phyloP scores from a whole-genome alignment of 352 stramenopile genomes.

The Phytophthora meadii region DNA sequence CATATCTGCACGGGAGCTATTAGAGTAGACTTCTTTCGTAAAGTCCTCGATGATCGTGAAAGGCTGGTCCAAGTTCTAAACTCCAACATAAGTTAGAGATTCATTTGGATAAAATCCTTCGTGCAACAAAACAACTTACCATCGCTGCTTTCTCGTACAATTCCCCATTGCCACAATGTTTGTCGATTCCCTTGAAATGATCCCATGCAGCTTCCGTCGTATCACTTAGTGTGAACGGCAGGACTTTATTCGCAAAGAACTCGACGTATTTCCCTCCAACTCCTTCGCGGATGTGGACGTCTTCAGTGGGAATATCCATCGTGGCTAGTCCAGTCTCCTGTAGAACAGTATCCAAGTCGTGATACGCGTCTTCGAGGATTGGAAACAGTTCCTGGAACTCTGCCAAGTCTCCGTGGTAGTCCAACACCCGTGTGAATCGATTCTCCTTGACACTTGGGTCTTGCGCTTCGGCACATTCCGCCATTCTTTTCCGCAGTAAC shows the following conservation, averaged over 20 bases:
- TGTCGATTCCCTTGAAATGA: background rate
- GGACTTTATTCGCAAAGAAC: background rate
- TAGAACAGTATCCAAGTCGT: slow-evolving; percentile 35
- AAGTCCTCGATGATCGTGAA: slow-evolving; percentile 41
- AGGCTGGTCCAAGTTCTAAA: slow-evolving; percentile 36
- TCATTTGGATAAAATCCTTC: background rate
- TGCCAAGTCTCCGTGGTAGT: slow-evolving; percentile 35
- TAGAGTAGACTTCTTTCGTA: slow-evolving; percentile 35
- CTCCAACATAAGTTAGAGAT: slow-evolving; percentile 2
- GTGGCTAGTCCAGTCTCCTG: slow-evolving; percentile 36
- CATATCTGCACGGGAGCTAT: slow-evolving; percentile 34
- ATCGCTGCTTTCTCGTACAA: slow-evolving; percentile 21
- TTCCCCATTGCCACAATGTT: background rate
- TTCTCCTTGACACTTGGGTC: slow-evolving; percentile 29
- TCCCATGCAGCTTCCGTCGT: slow-evolving; percentile 15
- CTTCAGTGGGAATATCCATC: slow-evolving; percentile 27
- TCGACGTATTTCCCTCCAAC: slow-evolving; percentile 17
- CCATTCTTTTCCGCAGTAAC: slow-evolving; percentile 31
- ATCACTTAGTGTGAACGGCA: background rate
- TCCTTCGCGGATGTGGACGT: background rate
- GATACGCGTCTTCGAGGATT: slow-evolving; percentile 35
- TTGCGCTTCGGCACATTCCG: slow-evolving; percentile 28
- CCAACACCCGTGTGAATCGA: slow-evolving; percentile 30
- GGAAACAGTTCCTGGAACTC: slow-evolving; percentile 42
- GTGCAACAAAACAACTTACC: slow-evolving; percentile 9